Base-by-base conservation (phyloP, 2,329 filamentous ascomycete species). In the Aspergillus sp. region DNA sequence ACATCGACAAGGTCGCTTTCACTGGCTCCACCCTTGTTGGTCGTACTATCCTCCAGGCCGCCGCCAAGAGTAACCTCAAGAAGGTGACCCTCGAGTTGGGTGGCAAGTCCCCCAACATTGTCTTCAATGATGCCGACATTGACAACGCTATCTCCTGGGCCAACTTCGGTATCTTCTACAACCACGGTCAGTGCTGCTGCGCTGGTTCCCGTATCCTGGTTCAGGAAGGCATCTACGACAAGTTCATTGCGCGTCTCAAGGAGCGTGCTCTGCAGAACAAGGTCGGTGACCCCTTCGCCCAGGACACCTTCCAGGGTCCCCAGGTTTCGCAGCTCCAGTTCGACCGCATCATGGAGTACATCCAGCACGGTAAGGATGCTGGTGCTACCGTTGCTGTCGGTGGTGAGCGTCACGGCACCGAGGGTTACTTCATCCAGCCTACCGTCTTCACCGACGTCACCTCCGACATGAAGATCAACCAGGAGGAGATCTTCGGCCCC, bases 361-460 rank as follows among this genome's bases (percentile, higher is more conserved):
- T 88, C 71, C 78, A 93, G 75, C 80, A 84, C 66, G 87, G 87
- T 61, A 88, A 88, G 79, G 79, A 84, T 67, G 80, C 78, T n/a
- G 87, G 87, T 71, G 87, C 87, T 59, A 88, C 77, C 47, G 74
- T 93, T 64, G 85, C 87, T 70, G 83, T 81, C 54, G 87, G 87
- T 67, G 87, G 87, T 71, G 88, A 88, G 75, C 87, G 87, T 67
- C 88, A 88, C 77, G 90, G 90, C 63, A 78, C 83, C 70, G 89
- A 92, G 84, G 90, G 90, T 63, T 95, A 90, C 85, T 95, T 92
- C 82, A 93, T 95, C 79, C 83, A 94, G 84, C 91, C 91, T 48
- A 95, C 76, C 73, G 92, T 95, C 80, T 92, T 84, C 84, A 88
- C 85, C 78, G 87, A 91, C 73, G 91, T 94, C 69, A 86, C 82